Percentiles rank a stretch among this genome's conserved stretches.
Conservation (phyloP, 805 yeast species). For the Teunomyces tritomae region DNA sequence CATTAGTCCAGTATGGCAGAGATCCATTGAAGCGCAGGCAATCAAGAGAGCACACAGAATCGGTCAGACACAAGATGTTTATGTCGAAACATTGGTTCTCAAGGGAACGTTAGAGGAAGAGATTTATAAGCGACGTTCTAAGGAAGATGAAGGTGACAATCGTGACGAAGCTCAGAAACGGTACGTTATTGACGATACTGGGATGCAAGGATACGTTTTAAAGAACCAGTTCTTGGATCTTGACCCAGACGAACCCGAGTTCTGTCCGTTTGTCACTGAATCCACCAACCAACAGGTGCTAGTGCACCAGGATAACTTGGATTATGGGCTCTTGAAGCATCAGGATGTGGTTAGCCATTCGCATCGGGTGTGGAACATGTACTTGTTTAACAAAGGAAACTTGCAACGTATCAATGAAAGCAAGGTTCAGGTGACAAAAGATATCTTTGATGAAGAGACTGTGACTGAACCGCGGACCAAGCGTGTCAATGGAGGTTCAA, state of each 20-base stretch:
- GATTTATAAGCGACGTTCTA: constrained; percentile 47
- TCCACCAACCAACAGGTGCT: constrained; percentile 8
- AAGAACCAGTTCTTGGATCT: constrained; percentile 46
- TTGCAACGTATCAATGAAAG: constrained; percentile 23
- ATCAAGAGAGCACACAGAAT: constrained; percentile 76
- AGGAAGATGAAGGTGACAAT: constrained; percentile 9
- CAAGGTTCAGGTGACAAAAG: constrained; percentile 9
- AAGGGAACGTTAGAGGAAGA: constrained; percentile 67
- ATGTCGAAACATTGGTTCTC: constrained; percentile 66
- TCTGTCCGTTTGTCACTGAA: constrained; percentile 31
- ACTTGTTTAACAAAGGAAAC: constrained; percentile 29
- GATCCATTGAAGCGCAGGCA: constrained; percentile 71
- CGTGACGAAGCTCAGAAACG: constrained; percentile 15
- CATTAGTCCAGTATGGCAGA: constrained; percentile 70
- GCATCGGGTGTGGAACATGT: constrained; percentile 23
- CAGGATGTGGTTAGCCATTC: constrained; percentile 7
- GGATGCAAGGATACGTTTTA: constrained; percentile 56
- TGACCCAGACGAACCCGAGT: constrained; percentile 29
- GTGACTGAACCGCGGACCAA: not conserved
- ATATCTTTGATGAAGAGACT: constrained; percentile 3
- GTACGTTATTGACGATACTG: constrained; percentile 56
- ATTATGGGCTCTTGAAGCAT: constrained; percentile 22
- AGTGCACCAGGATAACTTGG: constrained; percentile 12
- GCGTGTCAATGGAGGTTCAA: not conserved
- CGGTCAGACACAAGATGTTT: constrained; percentile 62